Base-by-base conservation (phyloP, 2,329 filamentous ascomycete species). In the Xenoacremonium recifei region DNA sequence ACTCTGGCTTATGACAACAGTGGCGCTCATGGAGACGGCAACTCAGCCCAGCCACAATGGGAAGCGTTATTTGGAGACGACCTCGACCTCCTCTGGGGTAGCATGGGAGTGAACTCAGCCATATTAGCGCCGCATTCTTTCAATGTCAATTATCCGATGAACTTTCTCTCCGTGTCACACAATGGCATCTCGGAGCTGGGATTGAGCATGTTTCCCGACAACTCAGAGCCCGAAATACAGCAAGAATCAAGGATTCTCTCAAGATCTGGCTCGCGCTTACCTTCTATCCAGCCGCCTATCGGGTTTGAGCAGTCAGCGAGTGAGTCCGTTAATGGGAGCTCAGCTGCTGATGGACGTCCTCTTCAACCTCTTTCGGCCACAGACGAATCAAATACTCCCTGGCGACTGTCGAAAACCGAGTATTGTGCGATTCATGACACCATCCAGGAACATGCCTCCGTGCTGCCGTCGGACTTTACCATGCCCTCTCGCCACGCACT, bases 401-500 rank as follows among this genome's bases (percentile, higher is more conserved):
- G 23, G 23, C 23, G 23, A 9, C 23, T 27, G 7, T 27, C 23
- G 9, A 27, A 13, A 27, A 13, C 7, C 7, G 23, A 27, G 23
- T 27, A 27, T 27, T 13, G 23, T 7, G 9, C 7, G 23, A 13
- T 27, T 27, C 23, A 27, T 7, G 23, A 7, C 9, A 13, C 23
- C 13, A 13, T 27, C 23, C 23, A 27, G 23, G 13, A 27, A 7
- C 13, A 27, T 15, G 2, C 10, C 17, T 21, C 10, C 5, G 7
- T 21, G 7, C 9, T 38, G 3, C 37, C 45, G 11, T 35, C 20
- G 4, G 20, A 36, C 1, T 47, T 44, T 16, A 25, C 5, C 23
- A 23, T 44, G 6, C 47, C 47, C 3, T 48, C 45, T 6, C 36
- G 47, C 18, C 47, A 45, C 15, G 37, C 47, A 3, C 25, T 50